phyloP scores from a whole-genome alignment of 2,329 filamentous ascomycete genomes.

The Lachnellula suecica region DNA sequence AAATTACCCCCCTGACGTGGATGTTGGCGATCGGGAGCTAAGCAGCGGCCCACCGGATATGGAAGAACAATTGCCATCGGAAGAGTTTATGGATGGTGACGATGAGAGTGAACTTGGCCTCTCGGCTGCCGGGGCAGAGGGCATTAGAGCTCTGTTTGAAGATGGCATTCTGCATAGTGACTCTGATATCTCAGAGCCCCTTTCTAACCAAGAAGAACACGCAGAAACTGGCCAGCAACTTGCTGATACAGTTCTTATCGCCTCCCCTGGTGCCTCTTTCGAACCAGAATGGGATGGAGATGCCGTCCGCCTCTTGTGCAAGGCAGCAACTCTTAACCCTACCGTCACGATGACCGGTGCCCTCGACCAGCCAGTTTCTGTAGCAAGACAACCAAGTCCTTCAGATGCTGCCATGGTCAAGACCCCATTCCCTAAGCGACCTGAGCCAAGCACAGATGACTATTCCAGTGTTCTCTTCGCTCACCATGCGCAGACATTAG shows the following conservation, averaged over 20 bases:
- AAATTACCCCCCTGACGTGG: too few species aligned
- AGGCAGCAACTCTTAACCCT: background rate
- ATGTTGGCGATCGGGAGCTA: too few species aligned
- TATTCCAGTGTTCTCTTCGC: background rate
- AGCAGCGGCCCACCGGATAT: background rate
- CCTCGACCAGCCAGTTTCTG: background rate
- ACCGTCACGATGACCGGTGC: background rate
- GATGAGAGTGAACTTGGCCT: constrained; percentile 26
- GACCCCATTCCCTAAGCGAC: constrained; percentile 7
- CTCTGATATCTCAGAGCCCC: background rate
- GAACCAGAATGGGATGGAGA: background rate
- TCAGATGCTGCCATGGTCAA: constrained; percentile 40
- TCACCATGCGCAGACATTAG: constrained; percentile 19
- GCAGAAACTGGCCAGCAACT: background rate
- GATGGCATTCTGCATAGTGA: constrained; percentile 12
- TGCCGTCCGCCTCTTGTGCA: background rate
- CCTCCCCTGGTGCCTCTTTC: background rate
- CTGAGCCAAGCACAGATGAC: background rate
- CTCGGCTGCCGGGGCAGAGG: constrained; percentile 24
- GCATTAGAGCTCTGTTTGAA: constrained; percentile 20
- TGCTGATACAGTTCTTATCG: background rate
- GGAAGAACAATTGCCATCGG: background rate
- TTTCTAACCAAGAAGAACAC: background rate
- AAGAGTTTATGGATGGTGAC: constrained; percentile 1
- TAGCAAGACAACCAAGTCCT: constrained; percentile 33